Evolutionary conservation across 169 alveolate genomes (phyloP).

Genomic region (Toxoplasma gondii): DNA sequence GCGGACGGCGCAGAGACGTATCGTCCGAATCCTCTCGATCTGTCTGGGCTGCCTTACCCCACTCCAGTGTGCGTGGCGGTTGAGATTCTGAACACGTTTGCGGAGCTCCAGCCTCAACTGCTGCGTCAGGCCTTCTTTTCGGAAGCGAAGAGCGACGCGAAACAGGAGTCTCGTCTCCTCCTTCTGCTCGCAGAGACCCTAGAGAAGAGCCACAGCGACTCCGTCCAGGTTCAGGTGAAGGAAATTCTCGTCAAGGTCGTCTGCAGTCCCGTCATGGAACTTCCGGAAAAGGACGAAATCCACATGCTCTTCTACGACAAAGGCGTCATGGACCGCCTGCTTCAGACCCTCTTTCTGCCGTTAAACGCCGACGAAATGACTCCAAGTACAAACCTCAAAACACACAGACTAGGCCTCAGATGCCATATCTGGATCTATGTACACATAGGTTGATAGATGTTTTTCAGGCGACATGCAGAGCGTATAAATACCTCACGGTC

Average conservation of each 20-base stretch:
- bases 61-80: slow-evolving; percentile 32
- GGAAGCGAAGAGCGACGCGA: slow-evolving; percentile 17
- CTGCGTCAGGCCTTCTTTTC: slow-evolving; percentile 32
- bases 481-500: too few relatives aligned
- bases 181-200: slow-evolving; percentile 11
- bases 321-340: slow-evolving; percentile 39
- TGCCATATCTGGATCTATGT: not conserved
- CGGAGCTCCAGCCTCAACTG: slow-evolving; percentile 36
- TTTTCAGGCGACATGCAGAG: not conserved
- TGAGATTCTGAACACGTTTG: slow-evolving; percentile 23
- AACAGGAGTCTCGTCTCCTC: slow-evolving; percentile 40
- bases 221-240: slow-evolving; percentile 42
- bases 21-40: slow-evolving; percentile 27
- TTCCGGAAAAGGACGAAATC: slow-evolving; percentile 55
- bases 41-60: slow-evolving; percentile 14
- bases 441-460: not conserved
- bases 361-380: not conserved
- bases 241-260: slow-evolving; percentile 33
- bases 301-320: slow-evolving; percentile 47
- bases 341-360: slow-evolving; percentile 23
- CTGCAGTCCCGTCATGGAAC: slow-evolving; percentile 46
- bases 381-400: not conserved
- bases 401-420: not conserved
- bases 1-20: not conserved
- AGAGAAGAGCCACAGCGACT: slow-evolving; percentile 6